phyloP scores from a whole-genome alignment of 257 asterid genomes.

The Linderniella brevidens region DNA sequence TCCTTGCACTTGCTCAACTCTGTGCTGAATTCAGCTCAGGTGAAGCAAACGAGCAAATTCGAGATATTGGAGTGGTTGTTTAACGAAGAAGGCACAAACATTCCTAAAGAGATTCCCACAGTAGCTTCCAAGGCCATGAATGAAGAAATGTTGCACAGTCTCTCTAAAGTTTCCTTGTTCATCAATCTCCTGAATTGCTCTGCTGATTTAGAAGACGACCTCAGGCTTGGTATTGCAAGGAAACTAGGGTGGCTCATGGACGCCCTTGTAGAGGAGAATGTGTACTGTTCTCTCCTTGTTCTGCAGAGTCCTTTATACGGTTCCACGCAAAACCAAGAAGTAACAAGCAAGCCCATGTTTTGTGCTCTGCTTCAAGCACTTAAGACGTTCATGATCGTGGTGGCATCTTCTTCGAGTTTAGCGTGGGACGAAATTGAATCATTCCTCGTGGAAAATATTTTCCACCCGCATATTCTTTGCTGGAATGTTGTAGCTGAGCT shows the following conservation, averaged over 20 bases:
- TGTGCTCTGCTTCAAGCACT: conserved; percentile 40
- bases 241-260: conserved; percentile 87
- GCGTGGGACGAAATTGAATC: conserved; percentile 60
- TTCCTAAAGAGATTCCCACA: conserved; percentile 25
- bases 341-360: conserved; percentile 42
- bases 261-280: conserved; percentile 39
- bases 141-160: conserved; percentile 27
- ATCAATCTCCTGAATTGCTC: conserved; percentile 47
- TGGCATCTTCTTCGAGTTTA: conserved; percentile 33
- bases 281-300: conserved; percentile 43
- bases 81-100: conserved; percentile 16
- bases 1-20: conserved; percentile 75
- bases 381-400: conserved; percentile 61
- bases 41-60: conserved; percentile 45
- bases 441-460: conserved; percentile 56
- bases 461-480: conserved; percentile 87
- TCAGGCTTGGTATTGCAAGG: conserved; percentile 41
- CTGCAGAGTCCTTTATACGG: conserved; percentile 30
- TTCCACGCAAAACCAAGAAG: conserved; percentile 32
- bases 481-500: conserved; percentile 69
- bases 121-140: conserved; percentile 24
- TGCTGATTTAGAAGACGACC: conserved; percentile 59
- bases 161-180: conserved; percentile 52
- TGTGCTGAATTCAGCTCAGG: conserved; percentile 50
- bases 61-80: conserved; percentile 71